Evolutionary conservation across 768 basidiomycete species (phyloP), one percentile per base, ranked within the genome.

Genomic region (Arthromyces matolae): DNA sequence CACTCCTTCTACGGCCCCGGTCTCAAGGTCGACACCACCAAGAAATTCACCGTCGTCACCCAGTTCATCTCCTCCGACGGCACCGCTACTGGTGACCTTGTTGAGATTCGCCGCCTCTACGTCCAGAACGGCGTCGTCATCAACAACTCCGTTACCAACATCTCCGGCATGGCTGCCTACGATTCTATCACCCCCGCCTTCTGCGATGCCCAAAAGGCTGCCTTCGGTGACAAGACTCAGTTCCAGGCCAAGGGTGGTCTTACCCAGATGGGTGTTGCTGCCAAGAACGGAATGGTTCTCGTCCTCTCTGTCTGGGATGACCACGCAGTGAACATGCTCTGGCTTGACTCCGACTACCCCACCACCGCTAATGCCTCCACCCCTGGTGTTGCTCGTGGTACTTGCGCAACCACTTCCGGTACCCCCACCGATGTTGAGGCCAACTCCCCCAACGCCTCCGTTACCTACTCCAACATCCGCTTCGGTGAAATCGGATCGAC

Each of bases 41-140:
- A 65, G 53, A 68, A 67, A 54, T 71, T 81, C 69, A 79, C 78
- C 48, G 74, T 79, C 51, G 77, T 80, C 60, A 79, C 79, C 45
- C 79, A 81, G 61, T 80, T 80, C 72, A 54, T 77, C 55, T 76
- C 77, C 50, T 57, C 60, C 57, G 66, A 71, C 65, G 69, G 71
- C 56, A 70, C 76, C 42, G 57, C 72, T 42, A 62, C 66, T 37
- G 78, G 79, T 36, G 68, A 64, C 28, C 75, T 80, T 63, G 64
- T 62, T 41, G 77, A 77, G 59, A 80, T 79, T 59, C 72, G 43
- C 24, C 43, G 43, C 2, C 43, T 45, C 24, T 45, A 45, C 14
- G 43, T 45, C 12, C 43, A 45, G 33, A 23, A 45, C 5, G 43
- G 43, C 10, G 25, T 41, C 25, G 40, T 41, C 40, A 41, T 41